Percentiles rank a stretch among this genome's conserved stretches.
These are phyloP conservation scores for Curvularia lunata DNA, from an alignment of 2,329 filamentous ascomycete genomes.

Conservation along the genomic window DNA sequence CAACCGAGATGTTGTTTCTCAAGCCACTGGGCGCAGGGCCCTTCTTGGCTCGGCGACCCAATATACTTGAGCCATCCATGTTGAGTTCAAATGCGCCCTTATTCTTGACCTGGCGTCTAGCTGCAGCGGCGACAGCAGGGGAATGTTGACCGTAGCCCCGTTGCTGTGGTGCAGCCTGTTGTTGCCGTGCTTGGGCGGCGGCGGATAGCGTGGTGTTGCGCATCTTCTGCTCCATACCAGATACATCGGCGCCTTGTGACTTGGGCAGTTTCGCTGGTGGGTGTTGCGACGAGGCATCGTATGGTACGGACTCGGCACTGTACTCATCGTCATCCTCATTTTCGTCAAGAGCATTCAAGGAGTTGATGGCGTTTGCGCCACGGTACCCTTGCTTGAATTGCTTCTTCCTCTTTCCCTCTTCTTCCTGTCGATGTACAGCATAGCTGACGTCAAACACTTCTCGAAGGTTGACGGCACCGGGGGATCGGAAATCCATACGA, in stretches of 20 bases:
- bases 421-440: constrained; percentile 93
- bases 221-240: constrained; percentile 84
- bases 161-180: constrained; percentile 45
- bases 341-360: constrained; percentile 69
- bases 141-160: constrained; percentile 90
- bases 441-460: constrained; percentile 99
- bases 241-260: constrained; percentile 66
- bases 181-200: constrained; percentile 67
- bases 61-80: constrained; percentile 85
- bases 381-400: constrained; percentile 76
- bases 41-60: constrained; percentile 72
- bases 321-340: constrained; percentile 71
- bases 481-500: constrained; percentile 91
- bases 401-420: constrained; percentile 90
- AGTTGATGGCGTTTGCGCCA: constrained; percentile 68
- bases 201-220: constrained; percentile 77
- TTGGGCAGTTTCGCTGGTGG: constrained; percentile 72
- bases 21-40: constrained; percentile 52
- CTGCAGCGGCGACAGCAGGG: constrained; percentile 80
- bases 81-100: constrained; percentile 91
- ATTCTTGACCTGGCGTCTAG: constrained; percentile 77
- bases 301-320: constrained; percentile 65
- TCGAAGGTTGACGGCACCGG: constrained; percentile 90
- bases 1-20: constrained; percentile 51
- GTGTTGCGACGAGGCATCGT: constrained; percentile 55